These are phyloP conservation scores for Claviceps maximensis DNA, from an alignment of 2,329 filamentous ascomycete species.

Conservation along the genomic window DNA sequence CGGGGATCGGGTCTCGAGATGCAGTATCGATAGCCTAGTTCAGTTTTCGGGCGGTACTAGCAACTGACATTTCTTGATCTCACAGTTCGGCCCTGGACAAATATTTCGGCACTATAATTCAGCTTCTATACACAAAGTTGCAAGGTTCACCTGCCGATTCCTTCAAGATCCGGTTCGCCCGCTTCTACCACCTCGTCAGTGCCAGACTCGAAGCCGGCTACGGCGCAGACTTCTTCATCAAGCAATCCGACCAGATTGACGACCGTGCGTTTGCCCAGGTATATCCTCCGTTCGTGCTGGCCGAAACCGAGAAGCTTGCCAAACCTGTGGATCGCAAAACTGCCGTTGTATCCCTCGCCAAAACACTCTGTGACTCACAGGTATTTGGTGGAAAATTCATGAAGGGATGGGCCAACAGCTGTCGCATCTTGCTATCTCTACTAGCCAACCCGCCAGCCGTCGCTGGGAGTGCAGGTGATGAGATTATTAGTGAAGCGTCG, in stretches of 20 bases:
- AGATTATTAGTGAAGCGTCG: conserved; percentile 73
- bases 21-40: background rate
- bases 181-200: conserved; percentile 88
- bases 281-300: conserved; percentile 77
- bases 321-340: conserved; percentile 85
- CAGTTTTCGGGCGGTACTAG: background rate
- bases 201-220: conserved; percentile 67
- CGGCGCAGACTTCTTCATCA: conserved; percentile 85
- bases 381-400: conserved; percentile 71
- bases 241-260: conserved; percentile 70
- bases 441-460: conserved; percentile 75
- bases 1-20: too few species aligned
- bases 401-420: conserved; percentile 86
- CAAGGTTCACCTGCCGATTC: conserved; percentile 59
- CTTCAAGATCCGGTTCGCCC: conserved; percentile 75
- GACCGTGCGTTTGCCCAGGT: conserved; percentile 67
- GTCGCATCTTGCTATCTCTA: conserved; percentile 76
- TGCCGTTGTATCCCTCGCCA: conserved; percentile 84
- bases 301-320: conserved; percentile 76
- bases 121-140: conserved; percentile 67
- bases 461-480: conserved; percentile 50
- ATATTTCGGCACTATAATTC: conserved; percentile 70
- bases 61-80: background rate
- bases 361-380: conserved; percentile 75
- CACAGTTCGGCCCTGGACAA: conserved; percentile 49